Conservation (phyloP, 441 rosid genomes). For the Adansonia rubrostipa region DNA sequence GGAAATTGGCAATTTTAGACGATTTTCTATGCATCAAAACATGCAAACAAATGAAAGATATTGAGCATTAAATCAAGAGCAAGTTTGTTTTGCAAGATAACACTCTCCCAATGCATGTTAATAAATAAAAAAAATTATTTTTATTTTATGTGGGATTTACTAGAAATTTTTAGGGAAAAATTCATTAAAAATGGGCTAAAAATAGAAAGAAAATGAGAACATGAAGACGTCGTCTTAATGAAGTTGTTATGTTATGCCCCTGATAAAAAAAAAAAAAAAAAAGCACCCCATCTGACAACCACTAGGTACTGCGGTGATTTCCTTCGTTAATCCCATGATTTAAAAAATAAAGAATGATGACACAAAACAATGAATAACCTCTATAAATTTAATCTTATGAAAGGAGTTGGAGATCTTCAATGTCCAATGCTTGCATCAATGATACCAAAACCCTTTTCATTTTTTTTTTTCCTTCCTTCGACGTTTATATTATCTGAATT, state of each 20-base stretch:
- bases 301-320: conserved; percentile 31
- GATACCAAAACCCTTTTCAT: neutral
- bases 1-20: conserved; percentile 12
- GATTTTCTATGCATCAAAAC: conserved; percentile 15
- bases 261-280: conserved; percentile 17
- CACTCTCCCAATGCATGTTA: neutral
- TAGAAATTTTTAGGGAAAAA: neutral
- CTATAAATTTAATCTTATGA: neutral
- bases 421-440: conserved; percentile 6
- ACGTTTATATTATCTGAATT: too few species aligned
- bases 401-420: neutral
- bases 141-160: neutral
- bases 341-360: conserved; percentile 13
- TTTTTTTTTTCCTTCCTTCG: neutral
- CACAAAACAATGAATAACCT: conserved; percentile 10
- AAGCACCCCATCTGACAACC: conserved; percentile 30
- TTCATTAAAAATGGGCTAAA: neutral
- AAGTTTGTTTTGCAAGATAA: conserved; percentile 17
- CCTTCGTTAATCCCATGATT: conserved; percentile 30
- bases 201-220: neutral
- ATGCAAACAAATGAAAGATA: conserved; percentile 18
- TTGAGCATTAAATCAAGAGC: conserved; percentile 18
- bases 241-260: neutral
- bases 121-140: neutral
- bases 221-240: neutral